Percentiles rank a stretch among this genome's conserved stretches.
Conservation (phyloP, 1,139 yeast genomes). For the Diutina pseudorugosa region DNA sequence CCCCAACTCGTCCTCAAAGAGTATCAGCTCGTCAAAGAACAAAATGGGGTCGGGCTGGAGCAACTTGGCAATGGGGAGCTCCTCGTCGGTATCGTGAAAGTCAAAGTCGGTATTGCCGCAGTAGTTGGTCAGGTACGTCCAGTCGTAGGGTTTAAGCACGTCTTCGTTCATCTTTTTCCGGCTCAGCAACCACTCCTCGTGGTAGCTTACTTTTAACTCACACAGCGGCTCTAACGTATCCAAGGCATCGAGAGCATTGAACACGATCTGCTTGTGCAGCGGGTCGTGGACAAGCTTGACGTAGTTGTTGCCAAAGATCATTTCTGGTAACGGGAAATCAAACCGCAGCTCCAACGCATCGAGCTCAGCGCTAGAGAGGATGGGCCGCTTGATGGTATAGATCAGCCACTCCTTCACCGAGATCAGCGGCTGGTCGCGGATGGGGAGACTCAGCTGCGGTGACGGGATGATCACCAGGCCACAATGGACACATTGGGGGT, state of each 20-base stretch:
- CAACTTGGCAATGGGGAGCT: constrained; percentile 60
- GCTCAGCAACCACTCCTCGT: constrained; percentile 65
- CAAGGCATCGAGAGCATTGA: constrained; percentile 74
- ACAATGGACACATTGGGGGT: constrained; percentile 52
- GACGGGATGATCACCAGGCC: constrained; percentile 65
- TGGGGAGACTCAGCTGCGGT: constrained; percentile 52
- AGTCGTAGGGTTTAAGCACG: constrained; percentile 67
- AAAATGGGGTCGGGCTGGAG: constrained; percentile 73
- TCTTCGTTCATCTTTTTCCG: constrained; percentile 22
- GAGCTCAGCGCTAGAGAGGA: constrained; percentile 60
- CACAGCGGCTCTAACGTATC: constrained; percentile 41
- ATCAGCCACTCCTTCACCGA: constrained; percentile 67
- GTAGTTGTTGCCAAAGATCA: constrained; percentile 88
- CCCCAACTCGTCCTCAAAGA: constrained; percentile 91
- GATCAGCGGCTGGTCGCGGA: constrained; percentile 54
- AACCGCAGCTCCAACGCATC: constrained; percentile 50
- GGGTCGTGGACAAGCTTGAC: constrained; percentile 36
- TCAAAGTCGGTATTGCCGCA: constrained; percentile 32
- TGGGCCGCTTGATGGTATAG: constrained; percentile 63
- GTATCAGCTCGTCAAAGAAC: constrained; percentile 76
- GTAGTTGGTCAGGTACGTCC: constrained; percentile 87
- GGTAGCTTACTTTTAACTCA: constrained; percentile 58
- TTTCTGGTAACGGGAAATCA: constrained; percentile 84
- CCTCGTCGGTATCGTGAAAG: constrained; percentile 15
- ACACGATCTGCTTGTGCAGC: constrained; percentile 27